Percentiles rank a stretch among this genome's conserved stretches.
Conservation (phyloP, 208 protist genomes). For the Naegleria fowleri region DNA sequence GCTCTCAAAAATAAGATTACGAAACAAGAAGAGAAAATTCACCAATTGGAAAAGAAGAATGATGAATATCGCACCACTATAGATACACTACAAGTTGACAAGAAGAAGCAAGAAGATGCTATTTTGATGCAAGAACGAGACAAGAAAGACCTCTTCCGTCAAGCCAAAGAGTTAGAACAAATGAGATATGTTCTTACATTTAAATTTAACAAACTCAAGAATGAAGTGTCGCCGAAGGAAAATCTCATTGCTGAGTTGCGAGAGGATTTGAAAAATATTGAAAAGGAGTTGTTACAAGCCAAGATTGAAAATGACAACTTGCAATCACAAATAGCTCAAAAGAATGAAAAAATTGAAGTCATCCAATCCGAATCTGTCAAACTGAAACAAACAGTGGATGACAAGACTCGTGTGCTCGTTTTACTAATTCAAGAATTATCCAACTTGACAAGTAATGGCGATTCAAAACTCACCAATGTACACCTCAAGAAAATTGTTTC, state of each 20-base stretch:
- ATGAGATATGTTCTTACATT: slow-evolving; percentile 46
- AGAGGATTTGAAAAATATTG: slow-evolving; percentile 42
- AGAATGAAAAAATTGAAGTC: slow-evolving; percentile 34
- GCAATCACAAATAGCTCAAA: slow-evolving; percentile 28
- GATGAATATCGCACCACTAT: slow-evolving; percentile 30
- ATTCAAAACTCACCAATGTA: slow-evolving; percentile 9
- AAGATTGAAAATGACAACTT: slow-evolving; percentile 38
- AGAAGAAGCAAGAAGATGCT: slow-evolving; percentile 32
- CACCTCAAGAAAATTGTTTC: slow-evolving; percentile 38
- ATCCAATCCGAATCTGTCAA: slow-evolving; percentile 28
- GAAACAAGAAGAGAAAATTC: slow-evolving; percentile 17
- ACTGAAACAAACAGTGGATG: slow-evolving; percentile 31
- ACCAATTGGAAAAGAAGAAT: slow-evolving; percentile 19
- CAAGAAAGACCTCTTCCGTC: slow-evolving; percentile 43
- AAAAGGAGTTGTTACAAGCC: slow-evolving; percentile 32
- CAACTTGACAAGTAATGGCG: slow-evolving; percentile 26
- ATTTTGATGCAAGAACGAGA: slow-evolving; percentile 39
- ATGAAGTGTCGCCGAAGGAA: slow-evolving; percentile 46
- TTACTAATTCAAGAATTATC: slow-evolving; percentile 35
- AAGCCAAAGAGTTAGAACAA: slow-evolving; percentile 46
- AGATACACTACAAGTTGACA: slow-evolving; percentile 20
- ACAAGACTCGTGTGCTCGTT: slow-evolving; percentile 34
- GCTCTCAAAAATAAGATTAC: neutral
- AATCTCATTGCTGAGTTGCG: slow-evolving; percentile 36
- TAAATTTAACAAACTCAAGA: slow-evolving; percentile 44